Percentiles rank a stretch among this genome's conserved stretches.
Conservation (phyloP, 176 grass and related monocot species). For the Elymus sibiricus region DNA sequence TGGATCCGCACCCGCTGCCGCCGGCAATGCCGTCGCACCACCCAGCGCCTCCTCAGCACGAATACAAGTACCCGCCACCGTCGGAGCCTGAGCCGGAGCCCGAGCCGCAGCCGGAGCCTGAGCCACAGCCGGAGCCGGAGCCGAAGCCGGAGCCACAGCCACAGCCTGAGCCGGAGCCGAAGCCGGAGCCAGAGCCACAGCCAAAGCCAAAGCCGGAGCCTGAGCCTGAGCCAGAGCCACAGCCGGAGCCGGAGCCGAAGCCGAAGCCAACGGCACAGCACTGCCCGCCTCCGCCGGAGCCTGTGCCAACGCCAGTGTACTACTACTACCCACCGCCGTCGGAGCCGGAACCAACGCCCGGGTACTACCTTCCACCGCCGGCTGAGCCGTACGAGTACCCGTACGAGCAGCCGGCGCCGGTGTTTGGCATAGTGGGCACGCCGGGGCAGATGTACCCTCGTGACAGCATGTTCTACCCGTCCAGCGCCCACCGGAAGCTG, state of each 20-base stretch:
- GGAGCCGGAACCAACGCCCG: neutral
- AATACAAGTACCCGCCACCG: neutral
- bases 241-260: neutral
- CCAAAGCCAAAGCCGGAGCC: too few species aligned
- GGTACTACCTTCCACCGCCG: slow-evolving; percentile 22
- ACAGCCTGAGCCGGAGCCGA: neutral
- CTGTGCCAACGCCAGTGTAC: neutral
- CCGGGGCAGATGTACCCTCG: slow-evolving; percentile 38
- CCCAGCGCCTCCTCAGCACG: neutral
- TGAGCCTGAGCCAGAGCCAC: neutral
- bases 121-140: too few species aligned
- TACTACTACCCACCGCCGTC: slow-evolving; percentile 23
- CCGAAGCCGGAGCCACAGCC: neutral
- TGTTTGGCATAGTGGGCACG: neutral
- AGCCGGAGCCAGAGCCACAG: neutral
- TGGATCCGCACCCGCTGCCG: slow-evolving; percentile 43
- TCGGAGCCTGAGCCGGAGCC: neutral
- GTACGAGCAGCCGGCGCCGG: slow-evolving; percentile 18
- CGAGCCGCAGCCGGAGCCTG: neutral
- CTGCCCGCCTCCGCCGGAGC: neutral
- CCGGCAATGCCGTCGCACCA: slow-evolving; percentile 23
- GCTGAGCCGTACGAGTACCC: slow-evolving; percentile 29
- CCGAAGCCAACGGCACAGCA: neutral
- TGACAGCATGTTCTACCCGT: slow-evolving; percentile 16
- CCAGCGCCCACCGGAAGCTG: slow-evolving; percentile 1